Percentiles rank a stretch among this genome's conserved stretches.
phyloP scores from a whole-genome alignment of 176 grass and related monocot genomes.

The Aegilops sharonensis region DNA sequence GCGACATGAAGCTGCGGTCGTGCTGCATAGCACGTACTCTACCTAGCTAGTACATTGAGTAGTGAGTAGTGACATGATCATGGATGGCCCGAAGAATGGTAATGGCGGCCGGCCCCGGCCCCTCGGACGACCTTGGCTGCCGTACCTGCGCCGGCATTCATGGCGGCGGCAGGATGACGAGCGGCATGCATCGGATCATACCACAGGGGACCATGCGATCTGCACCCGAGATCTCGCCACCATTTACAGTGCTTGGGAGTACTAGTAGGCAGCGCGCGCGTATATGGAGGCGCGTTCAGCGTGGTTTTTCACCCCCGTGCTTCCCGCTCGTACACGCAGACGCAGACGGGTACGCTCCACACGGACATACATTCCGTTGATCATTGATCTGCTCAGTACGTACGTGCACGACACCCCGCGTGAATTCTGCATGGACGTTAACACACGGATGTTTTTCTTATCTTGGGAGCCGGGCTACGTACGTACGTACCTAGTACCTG shows the following conservation, averaged over 20 bases:
- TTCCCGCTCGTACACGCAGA: not conserved
- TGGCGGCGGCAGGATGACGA: not conserved
- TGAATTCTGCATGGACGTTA: too few relatives aligned
- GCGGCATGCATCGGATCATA: not conserved
- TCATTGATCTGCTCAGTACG: too few relatives aligned
- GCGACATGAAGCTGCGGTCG: not conserved
- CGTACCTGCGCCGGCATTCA: not conserved
- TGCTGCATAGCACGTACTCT: not conserved
- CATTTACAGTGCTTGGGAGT: not conserved
- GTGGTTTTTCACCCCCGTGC: not conserved
- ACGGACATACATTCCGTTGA: too few relatives aligned
- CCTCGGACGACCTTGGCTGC: too few relatives aligned
- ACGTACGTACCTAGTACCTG: too few relatives aligned
- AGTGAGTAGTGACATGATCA: not conserved
- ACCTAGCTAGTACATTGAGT: not conserved
- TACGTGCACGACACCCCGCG: too few relatives aligned
- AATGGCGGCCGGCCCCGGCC: not conserved
- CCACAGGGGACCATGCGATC: not conserved
- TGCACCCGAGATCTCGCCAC: not conserved
- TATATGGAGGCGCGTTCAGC: not conserved
- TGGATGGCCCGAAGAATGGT: not conserved
- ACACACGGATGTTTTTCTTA: not conserved
- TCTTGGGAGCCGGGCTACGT: not conserved
- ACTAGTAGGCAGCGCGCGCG: not conserved
- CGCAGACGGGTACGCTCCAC: not conserved